These are phyloP conservation scores for Alternaria incomplexa DNA, from an alignment of 2,329 filamentous ascomycete species.

Conservation along the genomic window DNA sequence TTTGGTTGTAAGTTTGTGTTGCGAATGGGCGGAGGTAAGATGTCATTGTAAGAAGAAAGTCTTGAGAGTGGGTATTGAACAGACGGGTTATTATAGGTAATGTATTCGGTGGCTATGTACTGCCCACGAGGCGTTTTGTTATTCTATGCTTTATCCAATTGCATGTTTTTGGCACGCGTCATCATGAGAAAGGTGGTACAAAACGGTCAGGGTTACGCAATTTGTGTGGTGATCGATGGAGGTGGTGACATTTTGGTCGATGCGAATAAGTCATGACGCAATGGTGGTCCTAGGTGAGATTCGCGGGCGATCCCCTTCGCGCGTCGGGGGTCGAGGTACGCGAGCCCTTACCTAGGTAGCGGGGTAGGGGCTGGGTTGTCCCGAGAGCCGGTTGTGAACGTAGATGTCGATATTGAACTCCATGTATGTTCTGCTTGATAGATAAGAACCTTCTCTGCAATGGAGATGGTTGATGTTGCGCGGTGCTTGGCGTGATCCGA, in stretches of 20 bases:
- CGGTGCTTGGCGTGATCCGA: neutral
- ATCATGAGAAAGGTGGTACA: conserved; percentile 5
- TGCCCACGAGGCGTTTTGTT: neutral
- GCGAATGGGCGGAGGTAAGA: conserved; percentile 21
- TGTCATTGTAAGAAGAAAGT: conserved; percentile 14
- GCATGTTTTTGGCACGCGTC: conserved; percentile 12
- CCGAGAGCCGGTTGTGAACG: neutral
- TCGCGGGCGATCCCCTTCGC: conserved; percentile 9
- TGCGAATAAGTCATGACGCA: conserved; percentile 35
- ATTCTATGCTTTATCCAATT: conserved; percentile 10
- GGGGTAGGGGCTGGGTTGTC: conserved; percentile 1
- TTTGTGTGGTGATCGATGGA: conserved; percentile 2
- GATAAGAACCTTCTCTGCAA: neutral
- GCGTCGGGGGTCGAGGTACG: neutral
- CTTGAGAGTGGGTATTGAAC: neutral
- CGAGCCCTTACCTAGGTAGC: neutral
- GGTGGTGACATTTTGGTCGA: conserved; percentile 11
- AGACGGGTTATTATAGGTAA: conserved; percentile 6
- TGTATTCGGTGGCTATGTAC: neutral
- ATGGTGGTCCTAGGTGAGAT: conserved; percentile 16
- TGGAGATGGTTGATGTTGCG: neutral
- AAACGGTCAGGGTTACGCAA: neutral
- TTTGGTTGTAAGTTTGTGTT: conserved; percentile 19
- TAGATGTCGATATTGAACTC: neutral
- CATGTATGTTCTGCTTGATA: neutral